Evolutionary conservation across 768 basidiomycete genomes (phyloP).

Genomic region (Phaeotremella skinneri): DNA sequence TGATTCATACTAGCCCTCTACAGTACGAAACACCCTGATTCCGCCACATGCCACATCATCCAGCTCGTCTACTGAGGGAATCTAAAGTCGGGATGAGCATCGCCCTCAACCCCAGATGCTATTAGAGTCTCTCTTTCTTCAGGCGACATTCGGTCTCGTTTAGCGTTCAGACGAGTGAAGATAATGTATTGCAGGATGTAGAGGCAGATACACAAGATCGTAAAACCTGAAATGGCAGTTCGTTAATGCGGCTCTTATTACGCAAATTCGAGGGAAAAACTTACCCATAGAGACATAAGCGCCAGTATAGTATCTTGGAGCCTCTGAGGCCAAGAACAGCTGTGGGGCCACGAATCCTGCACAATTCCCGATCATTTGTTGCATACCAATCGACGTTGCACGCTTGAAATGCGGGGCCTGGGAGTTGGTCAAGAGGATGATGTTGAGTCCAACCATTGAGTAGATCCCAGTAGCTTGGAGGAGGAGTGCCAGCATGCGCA

Average conservation of each 20-base stretch:
- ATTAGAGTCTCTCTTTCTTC: slow-evolving; percentile 3
- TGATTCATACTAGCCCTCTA: neutral
- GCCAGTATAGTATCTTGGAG: slow-evolving; percentile 16
- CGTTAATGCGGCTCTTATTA: neutral
- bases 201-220: neutral
- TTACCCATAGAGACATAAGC: slow-evolving; percentile 1
- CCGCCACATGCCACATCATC: neutral
- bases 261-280: neutral
- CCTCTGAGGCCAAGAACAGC: slow-evolving; percentile 13
- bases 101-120: slow-evolving; percentile 4
- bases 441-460: slow-evolving; percentile 14
- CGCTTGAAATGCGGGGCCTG: slow-evolving; percentile 24
- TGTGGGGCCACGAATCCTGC: slow-evolving; percentile 22
- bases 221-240: neutral
- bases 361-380: slow-evolving; percentile 38
- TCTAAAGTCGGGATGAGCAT: slow-evolving; percentile 12
- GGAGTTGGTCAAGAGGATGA: slow-evolving; percentile 10
- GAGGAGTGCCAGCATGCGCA: slow-evolving; percentile 15
- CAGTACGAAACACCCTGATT: neutral
- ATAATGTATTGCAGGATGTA: slow-evolving; percentile 2
- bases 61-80: neutral
- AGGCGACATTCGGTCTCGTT: neutral
- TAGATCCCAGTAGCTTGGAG: slow-evolving; percentile 13
- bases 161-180: neutral
- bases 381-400: slow-evolving; percentile 29